These are phyloP conservation scores for Salix brachista DNA, from an alignment of 345 rosid genomes.

Conservation along the genomic window DNA sequence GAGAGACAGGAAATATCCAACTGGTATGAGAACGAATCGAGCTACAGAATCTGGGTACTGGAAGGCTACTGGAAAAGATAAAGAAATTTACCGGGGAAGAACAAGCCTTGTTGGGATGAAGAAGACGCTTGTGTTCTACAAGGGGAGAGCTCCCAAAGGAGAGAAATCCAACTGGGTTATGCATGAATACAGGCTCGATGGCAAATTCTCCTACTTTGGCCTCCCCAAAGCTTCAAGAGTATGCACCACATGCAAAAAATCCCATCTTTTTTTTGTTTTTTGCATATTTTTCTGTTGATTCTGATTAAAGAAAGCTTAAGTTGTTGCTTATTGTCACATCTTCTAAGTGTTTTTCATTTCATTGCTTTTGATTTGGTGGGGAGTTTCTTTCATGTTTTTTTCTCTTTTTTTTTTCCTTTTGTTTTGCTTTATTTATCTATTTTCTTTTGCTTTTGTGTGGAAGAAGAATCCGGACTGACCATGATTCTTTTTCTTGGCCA, in stretches of 20 bases:
- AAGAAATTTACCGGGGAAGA: conserved; percentile 69
- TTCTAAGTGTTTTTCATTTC: conserved; percentile 7
- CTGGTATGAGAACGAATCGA: conserved; percentile 93
- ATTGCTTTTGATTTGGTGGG: conserved; percentile 28
- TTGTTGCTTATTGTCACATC: neutral
- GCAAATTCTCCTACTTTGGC: conserved; percentile 62
- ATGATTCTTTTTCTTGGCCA: neutral
- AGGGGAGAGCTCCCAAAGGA: conserved; percentile 95
- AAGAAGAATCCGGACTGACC: conserved; percentile 23
- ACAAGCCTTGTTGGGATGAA: conserved; percentile 87
- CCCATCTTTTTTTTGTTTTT: neutral
- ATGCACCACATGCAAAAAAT: neutral
- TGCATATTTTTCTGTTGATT: neutral
- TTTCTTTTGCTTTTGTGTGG: conserved; percentile 25
- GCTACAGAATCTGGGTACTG: conserved; percentile 91
- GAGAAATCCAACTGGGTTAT: conserved; percentile 94
- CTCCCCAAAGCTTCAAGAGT: conserved; percentile 75
- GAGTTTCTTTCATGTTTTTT: conserved; percentile 29
- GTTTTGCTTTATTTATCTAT: neutral
- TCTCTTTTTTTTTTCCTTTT: neutral
- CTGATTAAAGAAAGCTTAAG: neutral
- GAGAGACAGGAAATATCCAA: conserved; percentile 91
- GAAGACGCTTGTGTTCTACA: conserved; percentile 96
- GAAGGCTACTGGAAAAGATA: conserved; percentile 98
- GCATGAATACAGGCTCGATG: conserved; percentile 94